Percentiles rank a stretch among this genome's conserved stretches.
Evolutionary conservation across 345 rosid species (phyloP).

Genomic region (Citrus medica): DNA sequence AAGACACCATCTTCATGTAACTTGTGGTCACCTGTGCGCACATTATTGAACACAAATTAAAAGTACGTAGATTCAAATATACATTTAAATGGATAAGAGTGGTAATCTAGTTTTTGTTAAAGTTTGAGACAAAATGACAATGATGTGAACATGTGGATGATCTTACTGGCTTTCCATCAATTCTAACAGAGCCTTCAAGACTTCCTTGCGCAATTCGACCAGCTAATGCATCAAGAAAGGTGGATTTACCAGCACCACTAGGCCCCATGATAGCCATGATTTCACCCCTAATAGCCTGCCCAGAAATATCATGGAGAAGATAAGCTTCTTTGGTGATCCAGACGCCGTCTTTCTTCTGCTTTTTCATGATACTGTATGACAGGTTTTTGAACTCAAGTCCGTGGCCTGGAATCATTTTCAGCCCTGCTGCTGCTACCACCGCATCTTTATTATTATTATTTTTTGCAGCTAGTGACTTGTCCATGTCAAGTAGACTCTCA

Average conservation of each 20-base stretch:
- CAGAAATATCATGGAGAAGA: slow-evolving; percentile 70
- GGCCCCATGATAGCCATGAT: slow-evolving; percentile 81
- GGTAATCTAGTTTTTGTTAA: no score
- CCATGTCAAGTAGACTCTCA: slow-evolving; percentile 48
- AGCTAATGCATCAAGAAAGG: slow-evolving; percentile 84
- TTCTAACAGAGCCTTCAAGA: slow-evolving; percentile 69
- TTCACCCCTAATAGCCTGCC: slow-evolving; percentile 70
- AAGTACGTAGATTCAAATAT: no score
- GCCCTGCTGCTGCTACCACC: neutral
- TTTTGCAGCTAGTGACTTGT: slow-evolving; percentile 15
- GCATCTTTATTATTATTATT: neutral
- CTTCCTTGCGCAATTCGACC: slow-evolving; percentile 71
- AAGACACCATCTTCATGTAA: slow-evolving; percentile 76
- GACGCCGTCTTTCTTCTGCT: slow-evolving; percentile 52
- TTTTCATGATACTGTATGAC: slow-evolving; percentile 55
- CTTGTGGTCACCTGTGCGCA: slow-evolving; percentile 54
- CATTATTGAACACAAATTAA: neutral
- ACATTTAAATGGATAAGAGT: no score
- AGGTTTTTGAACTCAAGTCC: slow-evolving; percentile 59
- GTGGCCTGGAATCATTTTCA: slow-evolving; percentile 39
- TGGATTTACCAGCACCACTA: slow-evolving; percentile 90
- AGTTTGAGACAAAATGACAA: no score
- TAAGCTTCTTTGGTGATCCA: slow-evolving; percentile 52
- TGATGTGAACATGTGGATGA: neutral
- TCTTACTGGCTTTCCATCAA: slow-evolving; percentile 63